phyloP scores from a whole-genome alignment of 495 filamentous ascomycete species.

The Aspergillus olivimuriae region DNA sequence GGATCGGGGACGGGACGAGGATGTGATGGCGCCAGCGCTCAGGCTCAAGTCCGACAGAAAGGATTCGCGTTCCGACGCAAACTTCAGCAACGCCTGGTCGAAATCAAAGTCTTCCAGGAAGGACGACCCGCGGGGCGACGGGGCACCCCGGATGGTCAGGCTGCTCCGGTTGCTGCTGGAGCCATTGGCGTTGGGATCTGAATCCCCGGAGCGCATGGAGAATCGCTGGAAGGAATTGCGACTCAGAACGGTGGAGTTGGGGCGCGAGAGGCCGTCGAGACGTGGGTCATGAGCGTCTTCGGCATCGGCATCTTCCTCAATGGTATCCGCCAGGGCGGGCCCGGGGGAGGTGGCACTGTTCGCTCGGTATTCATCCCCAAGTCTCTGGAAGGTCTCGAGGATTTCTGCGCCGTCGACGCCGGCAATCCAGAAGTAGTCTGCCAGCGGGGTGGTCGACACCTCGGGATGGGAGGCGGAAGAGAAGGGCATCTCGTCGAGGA shows the following conservation, averaged over 20 bases:
- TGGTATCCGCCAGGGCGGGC: slow-evolving; percentile 63
- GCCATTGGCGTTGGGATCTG: slow-evolving; percentile 43
- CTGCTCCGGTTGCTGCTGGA: slow-evolving; percentile 84
- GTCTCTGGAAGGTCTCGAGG: slow-evolving; percentile 36
- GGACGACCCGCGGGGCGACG: slow-evolving; percentile 30
- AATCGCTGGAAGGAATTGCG: slow-evolving; percentile 61
- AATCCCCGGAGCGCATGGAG: slow-evolving; percentile 59
- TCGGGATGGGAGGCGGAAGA: slow-evolving; percentile 21
- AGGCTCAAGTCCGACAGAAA: slow-evolving; percentile 91
- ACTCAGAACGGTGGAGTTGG: slow-evolving; percentile 52
- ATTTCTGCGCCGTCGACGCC: slow-evolving; percentile 70
- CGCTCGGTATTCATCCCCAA: slow-evolving; percentile 48
- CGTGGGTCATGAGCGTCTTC: slow-evolving; percentile 43
- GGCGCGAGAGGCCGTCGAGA: slow-evolving; percentile 38
- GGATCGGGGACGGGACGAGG: slow-evolving; percentile 62
- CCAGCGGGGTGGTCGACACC: slow-evolving; percentile 68
- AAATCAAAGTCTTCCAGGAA: slow-evolving; percentile 72
- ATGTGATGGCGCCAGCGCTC: slow-evolving; percentile 73
- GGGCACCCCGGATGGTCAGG: slow-evolving; percentile 65
- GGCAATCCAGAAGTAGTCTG: slow-evolving; percentile 98
- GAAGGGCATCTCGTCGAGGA: slow-evolving; percentile 20
- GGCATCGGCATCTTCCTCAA: slow-evolving; percentile 71
- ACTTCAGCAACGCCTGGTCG: slow-evolving; percentile 84
- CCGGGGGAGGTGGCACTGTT: slow-evolving; percentile 39
- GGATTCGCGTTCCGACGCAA: slow-evolving; percentile 86